Percentiles rank a stretch among this genome's conserved stretches.
Conservation (phyloP, 2,329 filamentous ascomycete genomes). For the Dothistroma septosporum region DNA sequence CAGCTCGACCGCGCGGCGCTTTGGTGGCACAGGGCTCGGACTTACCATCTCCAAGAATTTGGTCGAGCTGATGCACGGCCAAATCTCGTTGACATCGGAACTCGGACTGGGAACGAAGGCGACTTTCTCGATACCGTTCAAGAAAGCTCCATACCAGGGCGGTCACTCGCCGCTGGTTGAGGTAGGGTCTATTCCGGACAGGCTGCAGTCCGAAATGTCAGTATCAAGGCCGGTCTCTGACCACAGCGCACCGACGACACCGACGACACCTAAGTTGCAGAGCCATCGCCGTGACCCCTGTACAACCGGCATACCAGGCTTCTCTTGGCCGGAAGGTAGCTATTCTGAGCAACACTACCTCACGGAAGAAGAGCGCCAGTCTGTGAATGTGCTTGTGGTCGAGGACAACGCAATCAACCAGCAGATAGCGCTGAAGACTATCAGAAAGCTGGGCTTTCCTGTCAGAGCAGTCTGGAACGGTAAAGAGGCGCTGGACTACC, state of each 20-base stretch:
- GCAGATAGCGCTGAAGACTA: conserved; percentile 71
- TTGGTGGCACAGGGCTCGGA: conserved; percentile 73
- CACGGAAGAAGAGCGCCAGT: conserved; percentile 55
- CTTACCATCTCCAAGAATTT: conserved; percentile 78
- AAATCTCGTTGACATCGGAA: conserved; percentile 66
- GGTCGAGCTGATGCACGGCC: conserved; percentile 72
- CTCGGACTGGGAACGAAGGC: conserved; percentile 67
- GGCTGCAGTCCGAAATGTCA: conserved; percentile 55
- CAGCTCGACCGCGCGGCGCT: conserved; percentile 71
- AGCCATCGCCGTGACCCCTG: conserved; percentile 18
- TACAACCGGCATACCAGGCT: conserved; percentile 11
- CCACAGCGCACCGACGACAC: conserved; percentile 39
- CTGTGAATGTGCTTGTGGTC: conserved; percentile 68
- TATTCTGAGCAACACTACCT: conserved; percentile 48
- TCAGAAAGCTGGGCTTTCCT: conserved; percentile 67
- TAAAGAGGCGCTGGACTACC: conserved; percentile 71
- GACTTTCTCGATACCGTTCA: conserved; percentile 73
- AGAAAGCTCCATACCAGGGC: conserved; percentile 57
- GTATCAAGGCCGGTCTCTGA: conserved; percentile 66
- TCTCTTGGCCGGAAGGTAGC: conserved; percentile 38
- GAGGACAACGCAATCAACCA: conserved; percentile 70
- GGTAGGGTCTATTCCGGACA: conserved; percentile 62
- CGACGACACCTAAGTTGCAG: conserved; percentile 21
- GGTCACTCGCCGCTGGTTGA: conserved; percentile 54
- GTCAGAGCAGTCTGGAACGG: conserved; percentile 73